Evolutionary conservation across 345 rosid genomes (phyloP).

Genomic region (Populus euphratica): DNA sequence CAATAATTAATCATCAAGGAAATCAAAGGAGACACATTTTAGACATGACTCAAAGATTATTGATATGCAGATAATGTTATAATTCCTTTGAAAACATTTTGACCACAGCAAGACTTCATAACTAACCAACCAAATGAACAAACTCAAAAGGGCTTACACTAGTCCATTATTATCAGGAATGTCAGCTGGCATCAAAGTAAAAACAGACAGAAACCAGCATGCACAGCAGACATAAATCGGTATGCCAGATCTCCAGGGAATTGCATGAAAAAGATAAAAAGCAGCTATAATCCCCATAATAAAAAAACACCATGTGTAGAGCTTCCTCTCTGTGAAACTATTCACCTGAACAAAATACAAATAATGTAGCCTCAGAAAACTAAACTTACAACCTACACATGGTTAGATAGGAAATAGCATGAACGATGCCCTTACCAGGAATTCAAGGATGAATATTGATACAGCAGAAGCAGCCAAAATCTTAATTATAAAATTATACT

Average conservation of each 20-base stretch:
- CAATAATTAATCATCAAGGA: background rate
- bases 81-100: constrained; percentile 2
- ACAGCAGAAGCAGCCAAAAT: constrained; percentile 49
- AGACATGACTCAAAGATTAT: background rate
- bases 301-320: constrained; percentile 87
- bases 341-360: constrained; percentile 62
- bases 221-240: constrained; percentile 67
- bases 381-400: background rate
- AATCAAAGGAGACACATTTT: background rate
- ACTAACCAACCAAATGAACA: background rate
- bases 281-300: constrained; percentile 54
- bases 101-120: constrained; percentile 1
- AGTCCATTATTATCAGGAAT: constrained; percentile 85
- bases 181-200: constrained; percentile 96
- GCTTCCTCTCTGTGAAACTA: constrained; percentile 91
- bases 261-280: constrained; percentile 49
- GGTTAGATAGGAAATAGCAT: constrained; percentile 3
- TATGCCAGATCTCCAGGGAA: constrained; percentile 76
- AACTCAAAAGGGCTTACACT: constrained; percentile 56
- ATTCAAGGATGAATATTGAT: constrained; percentile 63
- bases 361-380: constrained; percentile 13
- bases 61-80: background rate
- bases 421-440: constrained; percentile 54
- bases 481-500: constrained; percentile 40
- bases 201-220: constrained; percentile 79